Conservation (phyloP, 345 rosid species). For the Lepidium sativum region DNA sequence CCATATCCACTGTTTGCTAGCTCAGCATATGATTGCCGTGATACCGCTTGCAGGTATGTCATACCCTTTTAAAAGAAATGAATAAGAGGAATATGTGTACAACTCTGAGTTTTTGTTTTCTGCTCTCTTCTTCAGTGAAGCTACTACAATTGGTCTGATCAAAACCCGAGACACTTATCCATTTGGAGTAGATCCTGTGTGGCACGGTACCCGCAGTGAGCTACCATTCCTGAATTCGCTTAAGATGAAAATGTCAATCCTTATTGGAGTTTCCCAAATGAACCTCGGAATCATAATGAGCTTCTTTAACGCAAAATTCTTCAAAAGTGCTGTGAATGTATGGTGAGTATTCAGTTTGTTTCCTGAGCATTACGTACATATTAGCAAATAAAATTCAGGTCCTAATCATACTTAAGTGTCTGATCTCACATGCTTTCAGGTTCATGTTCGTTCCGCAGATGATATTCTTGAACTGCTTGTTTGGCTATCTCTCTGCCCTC, state of each 20-base stretch:
- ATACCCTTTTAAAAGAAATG: not conserved
- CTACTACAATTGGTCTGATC: constrained; percentile 75
- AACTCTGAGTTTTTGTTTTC: not conserved
- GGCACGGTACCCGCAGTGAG: constrained; percentile 93
- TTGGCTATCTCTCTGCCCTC: constrained; percentile 84
- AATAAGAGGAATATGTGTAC: not conserved
- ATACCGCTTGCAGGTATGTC: constrained; percentile 74
- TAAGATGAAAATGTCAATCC: constrained; percentile 99
- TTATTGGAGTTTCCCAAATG: constrained; percentile 95
- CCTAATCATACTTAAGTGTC: not conserved
- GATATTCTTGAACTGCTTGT: constrained; percentile 78
- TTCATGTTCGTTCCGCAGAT: constrained; percentile 92
- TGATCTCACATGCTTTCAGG: constrained; percentile 46
- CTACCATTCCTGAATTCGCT: constrained; percentile 88
- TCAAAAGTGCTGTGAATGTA: constrained; percentile 46
- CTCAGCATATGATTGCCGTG: constrained; percentile 95
- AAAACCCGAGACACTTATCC: constrained; percentile 77
- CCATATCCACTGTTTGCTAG: constrained; percentile 79
- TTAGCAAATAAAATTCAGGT: not conserved
- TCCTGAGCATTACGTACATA: not conserved
- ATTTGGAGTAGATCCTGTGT: constrained; percentile 90
- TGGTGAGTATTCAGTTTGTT: constrained; percentile 40
- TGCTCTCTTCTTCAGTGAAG: constrained; percentile 45
- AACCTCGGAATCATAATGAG: constrained; percentile 93
- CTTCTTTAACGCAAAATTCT: constrained; percentile 79